A percentile compares a stretch with the other conserved stretches of the same genome.
Conservation (phyloP, 2,329 filamentous ascomycete species). For the Neonectria neomacrospora region DNA sequence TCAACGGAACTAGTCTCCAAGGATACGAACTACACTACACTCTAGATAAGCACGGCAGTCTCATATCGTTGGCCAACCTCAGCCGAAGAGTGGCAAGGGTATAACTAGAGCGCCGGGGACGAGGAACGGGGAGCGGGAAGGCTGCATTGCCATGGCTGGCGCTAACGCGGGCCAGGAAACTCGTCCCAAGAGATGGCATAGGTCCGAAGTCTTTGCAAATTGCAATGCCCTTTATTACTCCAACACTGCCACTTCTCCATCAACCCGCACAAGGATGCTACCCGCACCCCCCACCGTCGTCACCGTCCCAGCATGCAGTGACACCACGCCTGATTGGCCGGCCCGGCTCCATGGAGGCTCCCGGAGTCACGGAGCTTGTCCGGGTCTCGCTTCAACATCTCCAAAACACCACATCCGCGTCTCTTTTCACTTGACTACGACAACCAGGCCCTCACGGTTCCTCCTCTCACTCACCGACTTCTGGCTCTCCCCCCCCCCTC, state of each 20-base stretch:
- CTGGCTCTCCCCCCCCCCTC: background rate
- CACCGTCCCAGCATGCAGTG: constrained; percentile 33
- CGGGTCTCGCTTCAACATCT: constrained; percentile 12
- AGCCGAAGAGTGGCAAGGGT: background rate
- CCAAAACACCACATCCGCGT: background rate
- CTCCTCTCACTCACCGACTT: background rate
- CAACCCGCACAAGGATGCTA: background rate
- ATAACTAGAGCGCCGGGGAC: background rate
- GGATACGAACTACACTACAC: background rate
- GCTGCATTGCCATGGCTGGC: background rate
- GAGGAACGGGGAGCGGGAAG: background rate
- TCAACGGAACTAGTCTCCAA: background rate
- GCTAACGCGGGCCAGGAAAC: background rate
- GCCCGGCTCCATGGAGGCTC: constrained; percentile 41
- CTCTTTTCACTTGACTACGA: background rate
- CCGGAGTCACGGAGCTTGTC: constrained; percentile 42
- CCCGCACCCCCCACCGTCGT: constrained; percentile 27
- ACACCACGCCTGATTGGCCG: constrained; percentile 45
- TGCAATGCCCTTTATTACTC: too few relatives aligned
- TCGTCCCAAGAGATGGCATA: too few relatives aligned
- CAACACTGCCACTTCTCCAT: background rate
- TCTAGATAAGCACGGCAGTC: background rate
- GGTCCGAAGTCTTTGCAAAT: background rate
- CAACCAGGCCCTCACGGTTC: background rate
- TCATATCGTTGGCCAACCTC: background rate